Evolutionary conservation across 2,329 filamentous ascomycete species (phyloP).

Genomic region (Apiospora aurea): DNA sequence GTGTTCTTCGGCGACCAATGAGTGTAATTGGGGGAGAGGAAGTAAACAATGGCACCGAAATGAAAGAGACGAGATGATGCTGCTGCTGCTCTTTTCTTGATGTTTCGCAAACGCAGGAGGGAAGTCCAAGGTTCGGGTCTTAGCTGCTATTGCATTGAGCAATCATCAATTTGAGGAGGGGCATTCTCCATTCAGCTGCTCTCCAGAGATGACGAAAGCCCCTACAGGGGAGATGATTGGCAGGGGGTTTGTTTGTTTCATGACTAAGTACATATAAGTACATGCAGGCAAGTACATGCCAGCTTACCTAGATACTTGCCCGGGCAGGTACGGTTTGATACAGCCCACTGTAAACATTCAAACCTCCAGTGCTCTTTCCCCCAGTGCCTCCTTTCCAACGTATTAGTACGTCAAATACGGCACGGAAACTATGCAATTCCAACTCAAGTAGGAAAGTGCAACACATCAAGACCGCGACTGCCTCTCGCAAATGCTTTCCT

Average conservation of each 20-base stretch:
- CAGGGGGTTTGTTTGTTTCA: constrained; percentile 18
- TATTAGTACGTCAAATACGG: too few species aligned
- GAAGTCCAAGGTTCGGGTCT: constrained; percentile 15
- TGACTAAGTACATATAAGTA: neutral
- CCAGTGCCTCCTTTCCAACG: too few species aligned
- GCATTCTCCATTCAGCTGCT: constrained; percentile 4
- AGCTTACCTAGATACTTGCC: too few species aligned
- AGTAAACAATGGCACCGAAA: neutral
- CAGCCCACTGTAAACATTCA: neutral
- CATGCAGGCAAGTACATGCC: neutral
- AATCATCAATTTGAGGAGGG: constrained; percentile 5
- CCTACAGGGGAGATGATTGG: neutral
- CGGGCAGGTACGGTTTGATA: neutral
- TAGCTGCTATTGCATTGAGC: constrained; percentile 15
- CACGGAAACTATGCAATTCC: too few species aligned
- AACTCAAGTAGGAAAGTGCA: neutral
- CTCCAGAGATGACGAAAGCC: constrained; percentile 15
- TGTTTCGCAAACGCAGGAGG: constrained; percentile 31
- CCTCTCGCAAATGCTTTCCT: constrained; percentile 1
- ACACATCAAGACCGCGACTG: neutral
- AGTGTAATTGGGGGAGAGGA: neutral
- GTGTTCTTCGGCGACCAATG: neutral
- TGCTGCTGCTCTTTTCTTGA: neutral
- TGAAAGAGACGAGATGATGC: neutral
- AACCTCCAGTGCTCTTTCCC: too few species aligned